These are phyloP conservation scores for Schwanniomyces pseudopolymorphus DNA, from an alignment of 805 yeast species.

Conservation along the genomic window DNA sequence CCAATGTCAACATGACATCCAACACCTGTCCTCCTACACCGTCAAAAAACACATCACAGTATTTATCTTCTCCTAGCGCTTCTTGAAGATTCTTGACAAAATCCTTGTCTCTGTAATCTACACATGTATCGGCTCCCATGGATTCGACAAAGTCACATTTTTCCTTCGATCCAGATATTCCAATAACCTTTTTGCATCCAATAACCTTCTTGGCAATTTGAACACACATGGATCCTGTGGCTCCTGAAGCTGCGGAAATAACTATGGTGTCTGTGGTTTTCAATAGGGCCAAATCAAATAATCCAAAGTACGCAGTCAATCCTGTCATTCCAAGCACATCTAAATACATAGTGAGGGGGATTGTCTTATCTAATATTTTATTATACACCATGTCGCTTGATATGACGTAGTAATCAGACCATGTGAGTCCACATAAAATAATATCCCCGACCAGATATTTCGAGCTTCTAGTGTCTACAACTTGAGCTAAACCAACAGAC, in stretches of 20 bases:
- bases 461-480: conserved; percentile 21
- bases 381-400: conserved; percentile 12
- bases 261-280: conserved; percentile 20
- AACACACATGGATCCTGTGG: conserved; percentile 31
- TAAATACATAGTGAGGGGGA: conserved; percentile 25
- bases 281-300: conserved; percentile 17
- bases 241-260: conserved; percentile 35
- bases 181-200: conserved; percentile 27
- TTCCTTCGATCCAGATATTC: conserved; percentile 37
- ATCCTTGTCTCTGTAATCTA: conserved; percentile 44
- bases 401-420: conserved; percentile 24
- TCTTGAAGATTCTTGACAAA: conserved; percentile 20
- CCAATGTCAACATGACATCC: conserved; percentile 14
- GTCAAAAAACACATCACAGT: conserved; percentile 22
- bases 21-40: conserved; percentile 25
- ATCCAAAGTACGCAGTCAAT: conserved; percentile 29
- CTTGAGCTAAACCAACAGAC: conserved; percentile 22
- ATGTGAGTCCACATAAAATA: conserved; percentile 16
- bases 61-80: conserved; percentile 40
- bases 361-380: conserved; percentile 12
- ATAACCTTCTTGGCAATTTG: conserved; percentile 30
- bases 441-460: conserved; percentile 25
- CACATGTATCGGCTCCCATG: conserved; percentile 51
- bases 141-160: conserved; percentile 54
- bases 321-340: conserved; percentile 28